Conservation (phyloP, 306 rosid species). For the Cucumis melo region DNA sequence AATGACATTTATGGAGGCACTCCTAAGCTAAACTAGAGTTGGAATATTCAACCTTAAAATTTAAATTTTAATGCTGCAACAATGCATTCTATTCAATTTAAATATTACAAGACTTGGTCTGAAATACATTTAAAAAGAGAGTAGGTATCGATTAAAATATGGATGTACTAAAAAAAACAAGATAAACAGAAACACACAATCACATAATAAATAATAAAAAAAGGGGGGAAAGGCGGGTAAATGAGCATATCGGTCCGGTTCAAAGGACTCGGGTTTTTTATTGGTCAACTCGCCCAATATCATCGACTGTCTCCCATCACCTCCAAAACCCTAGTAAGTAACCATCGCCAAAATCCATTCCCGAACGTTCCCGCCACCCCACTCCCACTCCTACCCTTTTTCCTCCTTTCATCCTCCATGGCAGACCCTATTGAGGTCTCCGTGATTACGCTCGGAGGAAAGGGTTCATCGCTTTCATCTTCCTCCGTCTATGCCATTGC, state of each 20-base stretch:
- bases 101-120: too few relatives aligned
- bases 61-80: too few relatives aligned
- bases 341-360: background rate
- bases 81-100: too few relatives aligned
- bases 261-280: background rate
- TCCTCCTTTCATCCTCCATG: constrained; percentile 18
- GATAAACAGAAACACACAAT: too few relatives aligned
- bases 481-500: constrained; percentile 45
- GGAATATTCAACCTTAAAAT: too few relatives aligned
- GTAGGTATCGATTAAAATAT: too few relatives aligned
- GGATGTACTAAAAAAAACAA: too few relatives aligned
- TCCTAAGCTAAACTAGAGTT: too few relatives aligned
- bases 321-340: background rate
- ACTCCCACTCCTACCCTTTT: background rate
- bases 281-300: background rate
- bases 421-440: constrained; percentile 21
- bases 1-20: too few relatives aligned
- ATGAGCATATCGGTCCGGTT: background rate
- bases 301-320: background rate
- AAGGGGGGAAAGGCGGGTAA: too few relatives aligned
- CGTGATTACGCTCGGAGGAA: constrained; percentile 55
- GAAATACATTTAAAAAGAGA: too few relatives aligned
- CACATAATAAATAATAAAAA: too few relatives aligned
- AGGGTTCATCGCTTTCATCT: constrained; percentile 65
- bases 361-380: background rate